These are phyloP conservation scores for Talaromyces sp. DNA, from an alignment of 2,329 filamentous ascomycete species.

Conservation along the genomic window DNA sequence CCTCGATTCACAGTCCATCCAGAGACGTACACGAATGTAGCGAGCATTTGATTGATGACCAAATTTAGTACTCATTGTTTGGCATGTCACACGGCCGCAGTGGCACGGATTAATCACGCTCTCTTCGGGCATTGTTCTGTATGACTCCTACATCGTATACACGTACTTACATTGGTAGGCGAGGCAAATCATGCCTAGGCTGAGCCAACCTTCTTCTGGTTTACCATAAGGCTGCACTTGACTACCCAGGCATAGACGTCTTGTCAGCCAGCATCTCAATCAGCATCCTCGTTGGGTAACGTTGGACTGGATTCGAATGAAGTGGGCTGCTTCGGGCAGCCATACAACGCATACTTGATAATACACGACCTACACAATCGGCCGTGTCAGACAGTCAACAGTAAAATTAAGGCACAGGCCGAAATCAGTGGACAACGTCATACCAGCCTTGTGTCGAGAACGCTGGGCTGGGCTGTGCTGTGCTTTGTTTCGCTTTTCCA, in stretches of 20 bases:
- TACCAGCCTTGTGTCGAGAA: background rate
- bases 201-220: background rate
- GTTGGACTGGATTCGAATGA: background rate
- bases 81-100: background rate
- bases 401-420: background rate
- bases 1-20: background rate
- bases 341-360: background rate
- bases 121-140: background rate
- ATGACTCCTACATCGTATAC: background rate
- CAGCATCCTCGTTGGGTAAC: conserved; percentile 2
- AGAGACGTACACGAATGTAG: background rate
- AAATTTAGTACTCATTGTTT: background rate
- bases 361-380: background rate
- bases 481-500: background rate
- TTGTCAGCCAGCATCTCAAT: conserved; percentile 7
- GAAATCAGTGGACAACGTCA: background rate
- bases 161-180: background rate
- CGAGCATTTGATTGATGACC: background rate
- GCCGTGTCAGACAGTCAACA: background rate
- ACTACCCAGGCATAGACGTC: background rate
- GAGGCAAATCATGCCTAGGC: background rate
- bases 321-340: conserved; percentile 16
- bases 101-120: background rate
- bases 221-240: conserved; percentile 4
- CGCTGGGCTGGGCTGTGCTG: background rate